Evolutionary conservation across 169 alveolate genomes (phyloP).

Genomic region (Neospora caninum): DNA sequence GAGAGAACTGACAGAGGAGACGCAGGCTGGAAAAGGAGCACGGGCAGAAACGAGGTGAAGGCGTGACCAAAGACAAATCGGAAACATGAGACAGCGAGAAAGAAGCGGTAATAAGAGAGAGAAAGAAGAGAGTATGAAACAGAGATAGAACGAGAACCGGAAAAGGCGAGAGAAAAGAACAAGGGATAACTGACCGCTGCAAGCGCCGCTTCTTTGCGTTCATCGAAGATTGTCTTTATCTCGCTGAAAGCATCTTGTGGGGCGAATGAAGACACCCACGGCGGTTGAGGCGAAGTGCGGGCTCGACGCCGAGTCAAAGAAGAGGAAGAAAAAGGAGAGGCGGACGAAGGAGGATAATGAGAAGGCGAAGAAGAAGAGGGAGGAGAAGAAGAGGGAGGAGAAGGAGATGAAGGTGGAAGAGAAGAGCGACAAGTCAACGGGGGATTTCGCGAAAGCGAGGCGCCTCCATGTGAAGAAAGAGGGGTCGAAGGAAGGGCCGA

Average conservation of each 20-base stretch:
- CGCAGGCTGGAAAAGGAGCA: background rate
- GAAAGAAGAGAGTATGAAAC: background rate
- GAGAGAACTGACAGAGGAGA: background rate
- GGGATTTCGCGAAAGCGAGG: background rate
- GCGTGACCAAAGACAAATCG: background rate
- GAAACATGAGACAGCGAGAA: background rate
- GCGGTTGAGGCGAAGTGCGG: background rate
- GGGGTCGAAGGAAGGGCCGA: too few relatives aligned
- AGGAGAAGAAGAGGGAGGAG: background rate
- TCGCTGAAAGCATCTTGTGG: background rate
- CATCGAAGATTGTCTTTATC: background rate
- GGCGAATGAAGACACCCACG: background rate
- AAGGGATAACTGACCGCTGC: constrained; percentile 2
- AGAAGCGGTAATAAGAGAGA: background rate
- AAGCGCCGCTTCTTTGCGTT: background rate
- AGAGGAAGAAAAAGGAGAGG: background rate
- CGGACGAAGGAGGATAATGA: background rate
- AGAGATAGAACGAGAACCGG: background rate
- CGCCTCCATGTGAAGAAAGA: too few relatives aligned
- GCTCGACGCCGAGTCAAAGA: background rate
- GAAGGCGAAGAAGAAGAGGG: background rate
- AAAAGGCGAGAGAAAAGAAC: background rate
- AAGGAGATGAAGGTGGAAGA: background rate
- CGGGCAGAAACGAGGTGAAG: background rate
- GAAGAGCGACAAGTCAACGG: background rate